Evolutionary conservation across 768 basidiomycete genomes (phyloP).

Genomic region (Tephrocybe sp.): DNA sequence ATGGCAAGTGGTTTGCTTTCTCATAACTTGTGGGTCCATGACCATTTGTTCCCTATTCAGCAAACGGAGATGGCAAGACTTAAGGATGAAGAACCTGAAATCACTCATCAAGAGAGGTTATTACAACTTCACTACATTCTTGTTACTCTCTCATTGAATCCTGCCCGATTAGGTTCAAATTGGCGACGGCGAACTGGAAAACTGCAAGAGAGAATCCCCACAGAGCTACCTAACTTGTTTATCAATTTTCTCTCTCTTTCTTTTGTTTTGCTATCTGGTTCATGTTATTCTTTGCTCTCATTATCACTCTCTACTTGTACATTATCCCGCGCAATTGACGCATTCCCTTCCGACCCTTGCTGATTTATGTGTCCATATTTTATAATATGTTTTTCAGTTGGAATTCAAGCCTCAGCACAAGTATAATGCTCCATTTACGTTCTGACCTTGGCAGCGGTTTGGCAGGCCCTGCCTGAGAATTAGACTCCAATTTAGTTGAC

Average conservation of each 20-base stretch:
- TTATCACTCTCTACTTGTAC: no score
- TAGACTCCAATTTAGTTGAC: background rate
- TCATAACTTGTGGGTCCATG: background rate
- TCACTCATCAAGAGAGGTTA: conserved; percentile 73
- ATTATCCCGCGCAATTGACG: no score
- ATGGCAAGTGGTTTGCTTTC: conserved; percentile 33
- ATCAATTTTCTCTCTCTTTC: background rate
- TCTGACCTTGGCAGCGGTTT: no score
- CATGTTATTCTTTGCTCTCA: background rate
- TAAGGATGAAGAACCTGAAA: conserved; percentile 71
- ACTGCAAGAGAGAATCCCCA: conserved; percentile 66
- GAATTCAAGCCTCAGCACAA: background rate
- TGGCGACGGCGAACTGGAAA: conserved; percentile 78
- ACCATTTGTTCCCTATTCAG: conserved; percentile 30
- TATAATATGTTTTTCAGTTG: conserved; percentile 8
- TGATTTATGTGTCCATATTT: conserved; percentile 14
- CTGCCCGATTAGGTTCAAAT: conserved; percentile 53
- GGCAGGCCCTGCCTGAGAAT: conserved; percentile 1
- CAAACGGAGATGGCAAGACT: conserved; percentile 76
- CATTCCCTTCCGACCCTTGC: no score
- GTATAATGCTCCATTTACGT: no score
- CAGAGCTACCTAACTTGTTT: conserved; percentile 12
- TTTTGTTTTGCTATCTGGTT: conserved; percentile 14
- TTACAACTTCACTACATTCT: conserved; percentile 13
- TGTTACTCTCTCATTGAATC: conserved; percentile 2